Base-by-base conservation (phyloP, 2,329 filamentous ascomycete species). In the Sporothrix sp. region DNA sequence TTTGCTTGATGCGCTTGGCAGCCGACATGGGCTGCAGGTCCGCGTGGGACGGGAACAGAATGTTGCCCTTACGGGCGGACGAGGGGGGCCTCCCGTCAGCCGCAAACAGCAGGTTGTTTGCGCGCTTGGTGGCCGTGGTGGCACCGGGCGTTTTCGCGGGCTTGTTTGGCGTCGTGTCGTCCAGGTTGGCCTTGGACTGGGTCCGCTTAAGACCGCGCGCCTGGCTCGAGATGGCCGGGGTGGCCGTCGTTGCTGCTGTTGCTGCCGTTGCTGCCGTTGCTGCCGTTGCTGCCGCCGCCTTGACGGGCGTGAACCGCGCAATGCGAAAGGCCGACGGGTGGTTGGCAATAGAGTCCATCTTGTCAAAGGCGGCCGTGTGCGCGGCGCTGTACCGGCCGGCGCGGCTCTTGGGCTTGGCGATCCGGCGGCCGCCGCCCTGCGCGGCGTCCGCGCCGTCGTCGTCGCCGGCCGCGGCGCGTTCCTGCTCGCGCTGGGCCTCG, bases 261-360 rank as follows among this genome's bases (percentile, higher is more conserved):
- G 20, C 18, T 9, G 40, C 32, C 0, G 52, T 13, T 1, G n/a
- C n/a, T 7, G 28, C 7, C 5, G 16, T 13, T 2, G 42, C 16
- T 7, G 43, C 37, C 18, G 28, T 6, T 3, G 16, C n/a, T 2
- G 42, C 16, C 7, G 43, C 37, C 18, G 66, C 66, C 50, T 61
- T 58, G 33, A 69, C 63, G 9, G 79, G 76, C n/a, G 76, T 75
- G 56, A 71, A 66, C 8, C 75, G 73, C 53, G 78, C 73, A 20
- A 76, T 75, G 55, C 87, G 76, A 70, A 83, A 93, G 14, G 84
- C 79, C 10, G 90, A 95, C 8, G 88, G 75, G 63, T 96, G 90
- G 55, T 83, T 83, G 38, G 81, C 87, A 62, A 97, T 96, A 2
- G 90, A 96, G 64, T 95, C 89, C 91, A 97, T 96, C 73, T 95